Evolutionary conservation across 2,329 filamentous ascomycete species (phyloP).

Genomic region (Thermomyces lanuginosus): DNA sequence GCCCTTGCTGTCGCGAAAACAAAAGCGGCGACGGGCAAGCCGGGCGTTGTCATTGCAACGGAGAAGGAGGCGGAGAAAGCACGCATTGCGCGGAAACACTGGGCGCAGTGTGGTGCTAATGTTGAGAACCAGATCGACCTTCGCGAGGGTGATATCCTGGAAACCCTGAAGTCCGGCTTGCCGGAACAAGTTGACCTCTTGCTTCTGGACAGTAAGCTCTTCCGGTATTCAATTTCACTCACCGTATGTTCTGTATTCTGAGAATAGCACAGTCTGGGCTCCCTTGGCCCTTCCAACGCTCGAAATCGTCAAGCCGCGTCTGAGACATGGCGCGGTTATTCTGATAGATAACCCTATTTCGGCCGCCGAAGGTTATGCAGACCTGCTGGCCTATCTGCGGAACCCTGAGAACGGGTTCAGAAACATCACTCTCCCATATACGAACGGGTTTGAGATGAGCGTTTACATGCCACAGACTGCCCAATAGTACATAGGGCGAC

Average conservation of each 20-base stretch:
- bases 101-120: slow-evolving; percentile 18
- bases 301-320: slow-evolving; percentile 28
- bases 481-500: no score
- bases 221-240: neutral
- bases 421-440: slow-evolving; percentile 34
- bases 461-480: slow-evolving; percentile 21
- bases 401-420: slow-evolving; percentile 34
- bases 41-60: slow-evolving; percentile 23
- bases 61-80: slow-evolving; percentile 24
- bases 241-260: slow-evolving; percentile 1
- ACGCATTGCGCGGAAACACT: slow-evolving; percentile 16
- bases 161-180: slow-evolving; percentile 21
- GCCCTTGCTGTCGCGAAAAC: slow-evolving; percentile 21
- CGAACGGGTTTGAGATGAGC: slow-evolving; percentile 32
- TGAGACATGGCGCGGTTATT: slow-evolving; percentile 34
- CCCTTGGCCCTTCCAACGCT: slow-evolving; percentile 38
- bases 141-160: slow-evolving; percentile 23
- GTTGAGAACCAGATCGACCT: slow-evolving; percentile 22
- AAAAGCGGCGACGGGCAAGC: slow-evolving; percentile 9
- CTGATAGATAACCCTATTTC: slow-evolving; percentile 35
- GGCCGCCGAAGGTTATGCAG: slow-evolving; percentile 27
- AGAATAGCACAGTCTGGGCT: slow-evolving; percentile 35
- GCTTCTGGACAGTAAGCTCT: slow-evolving; percentile 16
- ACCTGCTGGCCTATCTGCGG: slow-evolving; percentile 33
- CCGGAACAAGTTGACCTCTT: slow-evolving; percentile 21